These are phyloP conservation scores for Cyclaneusma minus DNA, from an alignment of 2,329 filamentous ascomycete genomes.

Conservation along the genomic window DNA sequence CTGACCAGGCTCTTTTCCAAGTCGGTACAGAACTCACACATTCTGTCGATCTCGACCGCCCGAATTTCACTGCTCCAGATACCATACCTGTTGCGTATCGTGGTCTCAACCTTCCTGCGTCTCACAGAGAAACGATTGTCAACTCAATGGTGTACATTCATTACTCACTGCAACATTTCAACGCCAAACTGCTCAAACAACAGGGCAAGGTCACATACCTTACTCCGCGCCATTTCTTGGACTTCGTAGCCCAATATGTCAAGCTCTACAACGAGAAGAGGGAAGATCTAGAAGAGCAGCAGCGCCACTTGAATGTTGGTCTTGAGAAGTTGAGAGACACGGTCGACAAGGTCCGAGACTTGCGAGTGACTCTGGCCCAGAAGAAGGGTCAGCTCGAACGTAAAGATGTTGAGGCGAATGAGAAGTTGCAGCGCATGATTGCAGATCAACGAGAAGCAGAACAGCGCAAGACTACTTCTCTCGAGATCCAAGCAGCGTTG, in stretches of 20 bases:
- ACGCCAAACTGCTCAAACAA: constrained; percentile 73
- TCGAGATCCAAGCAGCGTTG: constrained; percentile 76
- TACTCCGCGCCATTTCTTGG: constrained; percentile 90
- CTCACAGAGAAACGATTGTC: constrained; percentile 80
- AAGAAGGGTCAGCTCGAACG: constrained; percentile 88
- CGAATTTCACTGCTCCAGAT: constrained; percentile 74
- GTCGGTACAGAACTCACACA: constrained; percentile 91
- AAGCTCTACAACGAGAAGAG: constrained; percentile 96
- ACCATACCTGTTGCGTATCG: constrained; percentile 88
- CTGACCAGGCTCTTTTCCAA: constrained; percentile 95
- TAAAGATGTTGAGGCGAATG: constrained; percentile 90
- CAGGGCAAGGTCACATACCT: constrained; percentile 87
- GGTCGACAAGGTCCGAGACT: constrained; percentile 88
- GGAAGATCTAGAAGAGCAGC: constrained; percentile 95
- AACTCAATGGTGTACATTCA: constrained; percentile 99
- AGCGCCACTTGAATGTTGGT: constrained; percentile 94
- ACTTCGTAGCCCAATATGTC: constrained; percentile 96
- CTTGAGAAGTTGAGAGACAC: constrained; percentile 94
- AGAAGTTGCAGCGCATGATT: constrained; percentile 95
- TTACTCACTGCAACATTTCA: constrained; percentile 84
- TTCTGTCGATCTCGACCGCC: constrained; percentile 84
- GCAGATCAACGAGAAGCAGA: constrained; percentile 91
- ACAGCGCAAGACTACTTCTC: constrained; percentile 70
- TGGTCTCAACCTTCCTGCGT: constrained; percentile 67
- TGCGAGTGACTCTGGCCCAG: constrained; percentile 77